phyloP scores from a whole-genome alignment of 495 filamentous ascomycete species.

The Xylona heveae region DNA sequence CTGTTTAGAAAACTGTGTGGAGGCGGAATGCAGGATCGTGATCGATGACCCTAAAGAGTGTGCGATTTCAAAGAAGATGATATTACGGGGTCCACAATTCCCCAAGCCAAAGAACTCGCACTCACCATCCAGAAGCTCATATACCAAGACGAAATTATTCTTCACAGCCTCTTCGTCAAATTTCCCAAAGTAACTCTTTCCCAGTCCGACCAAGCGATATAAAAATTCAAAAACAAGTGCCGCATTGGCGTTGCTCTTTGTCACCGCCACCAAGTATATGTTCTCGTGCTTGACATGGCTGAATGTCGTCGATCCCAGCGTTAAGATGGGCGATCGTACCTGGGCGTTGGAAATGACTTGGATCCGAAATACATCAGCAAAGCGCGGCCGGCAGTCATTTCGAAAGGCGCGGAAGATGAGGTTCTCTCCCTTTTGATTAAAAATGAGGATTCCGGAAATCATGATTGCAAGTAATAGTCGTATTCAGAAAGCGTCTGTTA shows the following conservation, averaged over 20 bases:
- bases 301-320: constrained; percentile 92
- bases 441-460: constrained; percentile 91
- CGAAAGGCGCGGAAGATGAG: constrained; percentile 98
- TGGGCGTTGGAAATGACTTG: constrained; percentile 98
- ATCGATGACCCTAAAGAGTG: no score
- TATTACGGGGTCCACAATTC: not conserved
- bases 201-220: constrained; percentile 74
- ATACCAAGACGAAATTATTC: constrained; percentile 98
- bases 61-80: not conserved
- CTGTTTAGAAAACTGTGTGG: no score
- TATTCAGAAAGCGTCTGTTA: no score
- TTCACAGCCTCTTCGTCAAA: constrained; percentile 99
- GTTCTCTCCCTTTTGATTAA: constrained; percentile 99
- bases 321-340: constrained; percentile 93
- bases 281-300: constrained; percentile 99
- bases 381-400: constrained; percentile 86
- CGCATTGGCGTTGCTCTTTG: constrained; percentile 98
- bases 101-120: constrained; percentile 2
- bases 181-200: constrained; percentile 93
- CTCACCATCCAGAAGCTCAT: constrained; percentile 88
- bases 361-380: constrained; percentile 98
- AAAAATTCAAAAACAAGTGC: constrained; percentile 97
- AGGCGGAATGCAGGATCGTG: constrained; percentile 1
- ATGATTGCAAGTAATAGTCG: no score
- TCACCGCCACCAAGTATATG: constrained; percentile 94